A percentile compares a stretch with the other conserved stretches of the same genome.
These are phyloP conservation scores for Nicotiana sylvestris DNA, from an alignment of 257 asterid species.

Conservation along the genomic window DNA sequence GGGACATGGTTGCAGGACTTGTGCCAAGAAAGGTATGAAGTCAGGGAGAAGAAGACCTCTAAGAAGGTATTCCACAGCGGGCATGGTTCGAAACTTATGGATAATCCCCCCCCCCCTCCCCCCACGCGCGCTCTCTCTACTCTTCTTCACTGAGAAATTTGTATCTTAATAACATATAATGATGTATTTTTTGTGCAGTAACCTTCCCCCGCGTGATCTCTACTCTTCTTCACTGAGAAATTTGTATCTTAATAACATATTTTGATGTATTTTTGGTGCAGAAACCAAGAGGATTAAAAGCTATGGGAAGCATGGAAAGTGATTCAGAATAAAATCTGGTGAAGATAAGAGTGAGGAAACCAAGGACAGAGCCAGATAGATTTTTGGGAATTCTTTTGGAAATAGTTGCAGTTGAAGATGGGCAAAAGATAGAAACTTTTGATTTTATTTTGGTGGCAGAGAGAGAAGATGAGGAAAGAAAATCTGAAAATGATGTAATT, in stretches of 20 bases:
- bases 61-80: conserved; percentile 26
- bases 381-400: not conserved
- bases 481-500: not conserved
- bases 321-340: conserved; percentile 30
- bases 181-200: too few species aligned
- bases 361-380: not conserved
- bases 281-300: conserved; percentile 44
- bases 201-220: too few species aligned
- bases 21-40: conserved; percentile 52
- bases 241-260: not conserved
- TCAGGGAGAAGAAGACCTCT: conserved; percentile 47
- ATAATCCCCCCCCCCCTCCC: too few species aligned
- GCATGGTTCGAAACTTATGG: too few species aligned
- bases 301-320: conserved; percentile 37
- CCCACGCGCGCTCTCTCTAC: too few species aligned
- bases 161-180: too few species aligned
- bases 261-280: conserved; percentile 10
- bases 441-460: not conserved
- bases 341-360: not conserved
- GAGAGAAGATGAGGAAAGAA: not conserved
- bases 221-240: too few species aligned
- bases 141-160: too few species aligned
- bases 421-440: not conserved
- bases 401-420: not conserved
- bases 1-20: conserved; percentile 48